These are phyloP conservation scores for Anisogramma anomala DNA, from an alignment of 2,329 filamentous ascomycete species.

Conservation along the genomic window DNA sequence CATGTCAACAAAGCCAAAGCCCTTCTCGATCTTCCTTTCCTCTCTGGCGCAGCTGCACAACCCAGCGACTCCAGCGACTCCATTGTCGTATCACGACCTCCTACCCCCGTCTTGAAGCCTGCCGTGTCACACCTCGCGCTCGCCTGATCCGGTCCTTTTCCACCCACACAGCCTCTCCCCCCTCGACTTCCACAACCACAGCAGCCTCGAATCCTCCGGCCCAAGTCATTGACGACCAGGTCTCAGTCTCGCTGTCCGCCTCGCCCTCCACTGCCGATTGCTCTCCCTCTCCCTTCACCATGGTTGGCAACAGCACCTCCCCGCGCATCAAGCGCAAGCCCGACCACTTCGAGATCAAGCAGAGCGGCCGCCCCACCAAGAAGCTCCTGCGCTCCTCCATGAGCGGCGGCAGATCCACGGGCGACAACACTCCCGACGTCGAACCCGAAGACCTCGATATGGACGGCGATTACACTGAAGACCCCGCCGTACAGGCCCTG, in stretches of 20 bases:
- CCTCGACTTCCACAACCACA: not conserved
- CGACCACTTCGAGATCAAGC: constrained; percentile 13
- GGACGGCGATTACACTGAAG: constrained; percentile 11
- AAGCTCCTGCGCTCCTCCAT: constrained; percentile 16
- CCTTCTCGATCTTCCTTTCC: not conserved
- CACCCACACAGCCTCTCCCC: not conserved
- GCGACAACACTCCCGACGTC: constrained; percentile 17
- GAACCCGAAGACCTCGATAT: constrained; percentile 13
- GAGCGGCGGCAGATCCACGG: constrained; percentile 17
- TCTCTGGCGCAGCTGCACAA: too few species aligned
- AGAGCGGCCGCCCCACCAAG: constrained; percentile 18
- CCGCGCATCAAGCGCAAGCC: constrained; percentile 20
- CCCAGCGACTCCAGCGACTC: too few species aligned
- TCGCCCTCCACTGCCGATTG: too few species aligned
- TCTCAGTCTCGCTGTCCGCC: too few species aligned
- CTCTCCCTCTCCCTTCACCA: constrained; percentile 9
- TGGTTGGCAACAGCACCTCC: constrained; percentile 17
- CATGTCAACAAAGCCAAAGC: not conserved
- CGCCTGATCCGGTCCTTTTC: constrained; percentile 5
- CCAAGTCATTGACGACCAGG: too few species aligned
- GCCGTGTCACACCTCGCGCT: constrained; percentile 1
- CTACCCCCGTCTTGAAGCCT: not conserved
- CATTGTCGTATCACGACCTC: too few species aligned
- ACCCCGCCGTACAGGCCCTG: constrained; percentile 12
- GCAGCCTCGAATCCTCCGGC: not conserved